A percentile compares a stretch with the other conserved stretches of the same genome.
Evolutionary conservation across 805 yeast species (phyloP).

Genomic region (Cyberlindnera xylosilytica): DNA sequence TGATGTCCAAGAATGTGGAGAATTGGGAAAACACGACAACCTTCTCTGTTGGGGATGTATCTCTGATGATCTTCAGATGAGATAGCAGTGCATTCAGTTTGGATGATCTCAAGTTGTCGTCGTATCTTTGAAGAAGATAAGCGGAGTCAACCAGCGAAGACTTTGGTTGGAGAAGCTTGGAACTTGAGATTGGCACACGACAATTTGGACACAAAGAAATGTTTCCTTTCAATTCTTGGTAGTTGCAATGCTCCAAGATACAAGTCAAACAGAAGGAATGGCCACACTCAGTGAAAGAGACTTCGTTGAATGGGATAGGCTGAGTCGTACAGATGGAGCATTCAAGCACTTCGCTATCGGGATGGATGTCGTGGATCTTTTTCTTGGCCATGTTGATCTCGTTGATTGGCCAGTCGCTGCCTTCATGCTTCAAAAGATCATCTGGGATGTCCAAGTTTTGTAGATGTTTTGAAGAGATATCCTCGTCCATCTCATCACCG

Average conservation of each 20-base stretch:
- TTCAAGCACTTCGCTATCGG: constrained; percentile 47
- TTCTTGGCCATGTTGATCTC: constrained; percentile 15
- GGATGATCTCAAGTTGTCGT: constrained; percentile 50
- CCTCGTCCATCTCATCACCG: constrained; percentile 52
- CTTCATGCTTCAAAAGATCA: constrained; percentile 13
- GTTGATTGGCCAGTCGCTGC: constrained; percentile 10
- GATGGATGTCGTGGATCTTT: constrained; percentile 32
- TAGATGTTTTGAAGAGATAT: constrained; percentile 26
- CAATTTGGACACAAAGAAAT: constrained; percentile 73
- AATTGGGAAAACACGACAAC: constrained; percentile 91
- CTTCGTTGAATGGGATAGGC: constrained; percentile 51
- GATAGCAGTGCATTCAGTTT: constrained; percentile 66
- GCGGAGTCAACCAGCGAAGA: background rate
- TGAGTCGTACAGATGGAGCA: constrained; percentile 83
- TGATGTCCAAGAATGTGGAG: constrained; percentile 73
- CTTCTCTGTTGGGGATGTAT: constrained; percentile 61
- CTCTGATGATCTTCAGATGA: constrained; percentile 53
- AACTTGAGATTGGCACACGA: constrained; percentile 51
- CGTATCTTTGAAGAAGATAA: constrained; percentile 17
- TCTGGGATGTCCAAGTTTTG: constrained; percentile 17
- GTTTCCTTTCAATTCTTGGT: constrained; percentile 48
- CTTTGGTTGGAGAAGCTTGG: constrained; percentile 35
- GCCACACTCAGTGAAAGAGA: constrained; percentile 71
- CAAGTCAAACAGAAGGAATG: constrained; percentile 79
- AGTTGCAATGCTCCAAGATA: constrained; percentile 68